phyloP scores from a whole-genome alignment of 345 rosid genomes.

The Hirschfeldia incana region DNA sequence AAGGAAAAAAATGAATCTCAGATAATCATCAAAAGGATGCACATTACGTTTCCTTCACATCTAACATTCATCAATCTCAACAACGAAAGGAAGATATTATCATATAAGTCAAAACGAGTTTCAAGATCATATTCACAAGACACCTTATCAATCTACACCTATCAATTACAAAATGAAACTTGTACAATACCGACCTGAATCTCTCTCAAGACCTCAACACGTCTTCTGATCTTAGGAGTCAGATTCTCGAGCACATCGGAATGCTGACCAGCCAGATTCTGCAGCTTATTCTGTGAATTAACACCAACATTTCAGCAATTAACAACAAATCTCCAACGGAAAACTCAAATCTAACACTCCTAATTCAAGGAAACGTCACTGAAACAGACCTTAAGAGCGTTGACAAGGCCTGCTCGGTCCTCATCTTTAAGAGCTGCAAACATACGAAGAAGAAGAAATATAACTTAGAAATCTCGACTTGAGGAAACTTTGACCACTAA shows the following conservation, averaged over 20 bases:
- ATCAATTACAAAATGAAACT: background rate
- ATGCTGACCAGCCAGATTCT: slow-evolving; percentile 76
- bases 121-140: background rate
- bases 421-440: slow-evolving; percentile 63
- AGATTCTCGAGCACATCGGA: slow-evolving; percentile 72
- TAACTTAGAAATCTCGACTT: background rate
- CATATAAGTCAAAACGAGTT: background rate
- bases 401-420: slow-evolving; percentile 79
- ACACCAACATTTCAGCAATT: background rate
- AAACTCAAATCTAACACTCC: background rate
- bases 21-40: background rate
- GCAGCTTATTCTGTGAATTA: slow-evolving; percentile 65
- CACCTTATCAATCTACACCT: background rate
- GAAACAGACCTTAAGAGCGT: slow-evolving; percentile 70
- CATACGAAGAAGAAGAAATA: background rate
- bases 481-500: background rate
- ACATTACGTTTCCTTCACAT: background rate
- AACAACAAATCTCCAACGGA: background rate
- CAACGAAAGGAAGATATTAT: background rate
- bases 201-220: slow-evolving; percentile 86
- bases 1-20: slow-evolving; percentile 1
- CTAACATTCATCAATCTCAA: background rate
- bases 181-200: slow-evolving; percentile 55
- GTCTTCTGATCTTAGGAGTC: slow-evolving; percentile 72
- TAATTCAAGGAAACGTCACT: background rate